Conservation (phyloP, 805 yeast species). For the Wickerhamiella parazyma region DNA sequence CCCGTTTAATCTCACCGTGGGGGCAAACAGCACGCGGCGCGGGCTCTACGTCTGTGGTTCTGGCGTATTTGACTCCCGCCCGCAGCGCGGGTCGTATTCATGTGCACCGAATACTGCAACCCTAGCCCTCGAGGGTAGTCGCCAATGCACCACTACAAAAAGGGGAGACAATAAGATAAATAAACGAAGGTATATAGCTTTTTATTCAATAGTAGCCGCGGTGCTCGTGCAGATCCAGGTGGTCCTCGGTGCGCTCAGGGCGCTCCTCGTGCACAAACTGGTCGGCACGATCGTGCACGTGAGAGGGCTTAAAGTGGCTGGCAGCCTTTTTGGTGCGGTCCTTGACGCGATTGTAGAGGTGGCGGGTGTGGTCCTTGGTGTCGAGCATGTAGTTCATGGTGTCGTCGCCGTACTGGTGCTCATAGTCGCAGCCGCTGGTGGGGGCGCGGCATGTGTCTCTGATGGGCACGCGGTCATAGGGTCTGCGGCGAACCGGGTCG, state of each 20-base stretch:
- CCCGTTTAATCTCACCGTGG: no score
- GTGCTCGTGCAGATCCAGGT: slow-evolving; percentile 6
- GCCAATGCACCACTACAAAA: no score
- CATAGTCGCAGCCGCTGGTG: slow-evolving; percentile 1
- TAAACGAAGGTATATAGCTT: neutral
- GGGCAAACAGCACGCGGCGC: no score
- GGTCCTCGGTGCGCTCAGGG: slow-evolving; percentile 7
- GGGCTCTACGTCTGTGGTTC: no score
- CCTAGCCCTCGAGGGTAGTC: no score
- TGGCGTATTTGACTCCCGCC: neutral
- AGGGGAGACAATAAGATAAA: neutral
- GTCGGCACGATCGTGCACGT: slow-evolving; percentile 6
- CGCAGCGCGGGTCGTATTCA: neutral
- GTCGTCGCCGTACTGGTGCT: slow-evolving; percentile 8
- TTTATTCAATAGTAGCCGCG: slow-evolving; percentile 1
- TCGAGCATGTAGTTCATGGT: slow-evolving; percentile 8
- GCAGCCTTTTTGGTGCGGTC: slow-evolving; percentile 2
- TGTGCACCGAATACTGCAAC: neutral
- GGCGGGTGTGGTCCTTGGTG: slow-evolving; percentile 8
- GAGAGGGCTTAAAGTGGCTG: slow-evolving; percentile 7
- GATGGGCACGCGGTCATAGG: neutral
- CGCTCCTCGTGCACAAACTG: slow-evolving; percentile 9
- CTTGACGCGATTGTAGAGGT: neutral
- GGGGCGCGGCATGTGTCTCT: neutral
- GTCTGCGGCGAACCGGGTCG: no score